Percentiles rank a stretch among this genome's conserved stretches.
These are phyloP conservation scores for Saccharomyces hybrid DNA, from an alignment of 1,139 yeast genomes.

Conservation along the genomic window DNA sequence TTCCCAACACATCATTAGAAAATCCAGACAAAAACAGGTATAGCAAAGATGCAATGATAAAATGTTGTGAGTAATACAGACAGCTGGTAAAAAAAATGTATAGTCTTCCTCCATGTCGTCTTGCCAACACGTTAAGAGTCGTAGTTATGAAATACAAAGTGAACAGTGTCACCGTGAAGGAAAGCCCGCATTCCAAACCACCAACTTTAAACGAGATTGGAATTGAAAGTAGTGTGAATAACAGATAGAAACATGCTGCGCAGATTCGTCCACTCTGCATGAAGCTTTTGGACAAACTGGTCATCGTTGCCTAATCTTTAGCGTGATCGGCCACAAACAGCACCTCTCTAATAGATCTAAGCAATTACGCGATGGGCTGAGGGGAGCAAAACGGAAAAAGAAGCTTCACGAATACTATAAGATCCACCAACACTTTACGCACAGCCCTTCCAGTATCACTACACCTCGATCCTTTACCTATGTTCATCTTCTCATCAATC, in stretches of 20 bases:
- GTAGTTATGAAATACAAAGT: slow-evolving; percentile 63
- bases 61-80: slow-evolving; percentile 67
- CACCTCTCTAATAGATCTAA: background rate
- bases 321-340: slow-evolving; percentile 1
- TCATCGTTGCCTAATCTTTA: slow-evolving; percentile 3
- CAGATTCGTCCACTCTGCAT: slow-evolving; percentile 11
- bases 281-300: slow-evolving; percentile 15
- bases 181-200: slow-evolving; percentile 80
- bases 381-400: slow-evolving; percentile 2
- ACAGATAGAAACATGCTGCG: slow-evolving; percentile 42
- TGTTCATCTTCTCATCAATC: slow-evolving; percentile 1
- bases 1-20: slow-evolving; percentile 23
- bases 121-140: slow-evolving; percentile 53
- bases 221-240: slow-evolving; percentile 69
- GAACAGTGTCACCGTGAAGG: slow-evolving; percentile 72
- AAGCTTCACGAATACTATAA: background rate
- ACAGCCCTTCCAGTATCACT: background rate
- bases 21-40: slow-evolving; percentile 50
- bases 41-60: slow-evolving; percentile 72
- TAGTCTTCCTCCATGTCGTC: slow-evolving; percentile 41
- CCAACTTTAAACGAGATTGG: slow-evolving; percentile 96
- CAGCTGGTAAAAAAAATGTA: slow-evolving; percentile 41
- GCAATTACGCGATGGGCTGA: background rate
- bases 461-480: background rate
- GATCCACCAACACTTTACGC: background rate